Base-by-base conservation (phyloP, 805 yeast species). In the Candida mattraensis region DNA sequence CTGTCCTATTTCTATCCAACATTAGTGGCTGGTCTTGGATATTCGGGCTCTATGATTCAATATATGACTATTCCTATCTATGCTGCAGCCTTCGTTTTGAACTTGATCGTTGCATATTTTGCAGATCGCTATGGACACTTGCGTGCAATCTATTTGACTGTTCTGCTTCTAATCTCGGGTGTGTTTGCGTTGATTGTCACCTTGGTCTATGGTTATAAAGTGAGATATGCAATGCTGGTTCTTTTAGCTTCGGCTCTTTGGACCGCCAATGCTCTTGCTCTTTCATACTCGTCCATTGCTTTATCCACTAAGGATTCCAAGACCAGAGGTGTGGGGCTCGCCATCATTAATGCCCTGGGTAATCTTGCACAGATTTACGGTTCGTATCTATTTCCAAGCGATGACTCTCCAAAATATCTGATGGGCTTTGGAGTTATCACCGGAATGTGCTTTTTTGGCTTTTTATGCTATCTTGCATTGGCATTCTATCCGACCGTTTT, bases 31-130 rank as follows among this genome's bases (percentile, higher is more conserved):
- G 75, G 83, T 10, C 63, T 79, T 42, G 69, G 75, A 28, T 79
- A 74, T 46, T 54, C 58, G 49, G 61, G 67, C 30, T 64, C 74
- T 24, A 63, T 70, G 29, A 75, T 83, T 3, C 64, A 76, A 31
- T 71, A 75, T 44, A 62, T 78, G 37, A 75, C 83, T 7, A 80
- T 75, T 15, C 83, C 82, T 16, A 81, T 81, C 8, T 78, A 75
- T 51, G 52, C 71, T 29, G 56, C 66, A 7, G 74, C 81, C 1
- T 74, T 66, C 47, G 42, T 44, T 4, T 16, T 41, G 32, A 40
- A 37, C 18, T 24, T 35, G 5, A 32, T 72, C 8, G 71, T 78
- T 72, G 73, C 81, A 3, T 60, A 69, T 40, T 78, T 74, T 55
- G 77, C 81, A 4, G 83, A 77, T 47, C 59, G 80, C 47, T 72